Evolutionary conservation across 208 protist species (phyloP).

Genomic region (Trypanosoma avium): DNA sequence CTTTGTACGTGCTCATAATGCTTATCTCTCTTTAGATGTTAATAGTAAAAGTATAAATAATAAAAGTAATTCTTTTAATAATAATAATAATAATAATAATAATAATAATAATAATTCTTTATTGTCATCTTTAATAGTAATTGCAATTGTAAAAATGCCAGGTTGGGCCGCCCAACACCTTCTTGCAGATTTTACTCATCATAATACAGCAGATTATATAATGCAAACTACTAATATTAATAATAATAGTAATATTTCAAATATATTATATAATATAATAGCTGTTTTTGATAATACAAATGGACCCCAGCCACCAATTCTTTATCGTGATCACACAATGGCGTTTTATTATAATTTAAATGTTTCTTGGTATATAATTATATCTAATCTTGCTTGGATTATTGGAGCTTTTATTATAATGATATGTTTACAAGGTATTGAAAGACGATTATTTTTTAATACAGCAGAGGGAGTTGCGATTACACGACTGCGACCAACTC

Average conservation of each 20-base stretch:
- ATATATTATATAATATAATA: constrained; percentile 19
- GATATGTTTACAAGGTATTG: constrained; percentile 10
- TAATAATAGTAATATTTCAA: background rate
- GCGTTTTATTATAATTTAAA: constrained; percentile 23
- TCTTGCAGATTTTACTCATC: constrained; percentile 14
- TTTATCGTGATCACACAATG: constrained; percentile 24
- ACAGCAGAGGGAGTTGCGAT: background rate
- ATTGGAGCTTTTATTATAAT: constrained; percentile 23
- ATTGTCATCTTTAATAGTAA: constrained; percentile 11
- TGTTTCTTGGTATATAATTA: constrained; percentile 20
- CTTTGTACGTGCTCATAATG: background rate
- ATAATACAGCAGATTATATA: constrained; percentile 3
- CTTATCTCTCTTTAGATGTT: background rate
- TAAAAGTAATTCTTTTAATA: background rate
- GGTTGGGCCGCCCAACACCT: constrained; percentile 43
- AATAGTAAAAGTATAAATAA: background rate
- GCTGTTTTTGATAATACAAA: constrained; percentile 12
- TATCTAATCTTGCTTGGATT: constrained; percentile 32
- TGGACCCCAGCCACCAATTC: constrained; percentile 8
- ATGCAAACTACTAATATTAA: constrained; percentile 3
- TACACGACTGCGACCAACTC: background rate
- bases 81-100: background rate
- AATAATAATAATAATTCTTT: background rate
- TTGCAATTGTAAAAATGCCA: constrained; percentile 24
- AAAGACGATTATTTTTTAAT: constrained; percentile 31